Conservation (phyloP, 2,329 filamentous ascomycete genomes). For the Cercospora sojina region DNA sequence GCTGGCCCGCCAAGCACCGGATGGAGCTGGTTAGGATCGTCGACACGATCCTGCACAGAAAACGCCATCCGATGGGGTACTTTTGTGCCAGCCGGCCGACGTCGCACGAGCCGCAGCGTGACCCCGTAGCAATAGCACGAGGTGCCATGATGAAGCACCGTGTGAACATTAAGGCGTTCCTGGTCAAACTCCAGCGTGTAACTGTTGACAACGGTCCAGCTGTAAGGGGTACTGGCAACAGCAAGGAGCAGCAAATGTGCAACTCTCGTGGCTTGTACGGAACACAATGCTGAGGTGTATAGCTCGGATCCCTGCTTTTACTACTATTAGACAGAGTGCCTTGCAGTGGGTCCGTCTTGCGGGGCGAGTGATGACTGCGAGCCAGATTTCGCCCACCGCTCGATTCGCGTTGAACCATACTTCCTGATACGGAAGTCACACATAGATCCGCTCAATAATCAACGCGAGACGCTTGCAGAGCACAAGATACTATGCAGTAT, state of each 20-base stretch:
- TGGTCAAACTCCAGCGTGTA: constrained; percentile 21
- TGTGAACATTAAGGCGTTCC: constrained; percentile 20
- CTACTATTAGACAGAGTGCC: constrained; percentile 20
- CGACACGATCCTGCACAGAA: constrained; percentile 3
- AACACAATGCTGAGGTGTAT: constrained; percentile 18
- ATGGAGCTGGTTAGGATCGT: constrained; percentile 1
- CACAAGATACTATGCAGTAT: constrained; percentile 12
- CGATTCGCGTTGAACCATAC: constrained; percentile 2
- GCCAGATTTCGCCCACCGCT: not conserved
- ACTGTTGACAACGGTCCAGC: constrained; percentile 21
- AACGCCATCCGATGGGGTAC: constrained; percentile 18
- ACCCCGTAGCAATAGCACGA: constrained; percentile 18
- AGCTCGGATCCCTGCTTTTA: constrained; percentile 23
- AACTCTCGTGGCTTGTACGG: constrained; percentile 22
- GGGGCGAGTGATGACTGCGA: constrained; percentile 1
- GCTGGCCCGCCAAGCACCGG: not conserved
- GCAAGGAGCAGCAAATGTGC: constrained; percentile 23
- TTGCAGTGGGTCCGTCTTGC: constrained; percentile 20
- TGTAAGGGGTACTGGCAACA: constrained; percentile 17
- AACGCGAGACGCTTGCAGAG: constrained; percentile 14
- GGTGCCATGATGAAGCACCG: constrained; percentile 18
- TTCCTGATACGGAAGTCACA: constrained; percentile 14
- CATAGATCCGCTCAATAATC: constrained; percentile 10
- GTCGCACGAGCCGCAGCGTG: constrained; percentile 27
- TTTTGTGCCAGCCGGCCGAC: constrained; percentile 14